These are phyloP conservation scores for Sistotremastrum suecicum DNA, from an alignment of 768 basidiomycete species.

Conservation along the genomic window DNA sequence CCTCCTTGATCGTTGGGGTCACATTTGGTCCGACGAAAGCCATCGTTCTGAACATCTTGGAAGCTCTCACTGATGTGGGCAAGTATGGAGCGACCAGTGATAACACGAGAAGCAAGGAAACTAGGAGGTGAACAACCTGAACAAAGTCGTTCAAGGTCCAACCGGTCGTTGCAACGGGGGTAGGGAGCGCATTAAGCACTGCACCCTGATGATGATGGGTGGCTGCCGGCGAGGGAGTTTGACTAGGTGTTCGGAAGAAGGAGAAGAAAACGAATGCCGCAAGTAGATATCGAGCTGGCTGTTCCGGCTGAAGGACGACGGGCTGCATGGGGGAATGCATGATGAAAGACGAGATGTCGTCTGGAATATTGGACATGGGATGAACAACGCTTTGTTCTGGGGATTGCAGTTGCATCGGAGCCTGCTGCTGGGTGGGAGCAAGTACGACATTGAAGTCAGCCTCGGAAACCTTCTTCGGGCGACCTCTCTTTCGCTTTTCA, in stretches of 20 bases:
- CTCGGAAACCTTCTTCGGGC: constrained; percentile 59
- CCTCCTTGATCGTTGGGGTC: too few relatives aligned
- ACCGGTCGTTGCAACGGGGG: not conserved
- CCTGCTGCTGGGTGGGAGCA: constrained; percentile 11
- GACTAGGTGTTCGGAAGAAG: constrained; percentile 54
- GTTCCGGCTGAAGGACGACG: constrained; percentile 6
- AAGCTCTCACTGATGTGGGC: constrained; percentile 8
- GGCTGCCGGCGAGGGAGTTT: constrained; percentile 11
- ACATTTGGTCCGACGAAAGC: too few relatives aligned
- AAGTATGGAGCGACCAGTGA: constrained; percentile 39
- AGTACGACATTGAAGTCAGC: constrained; percentile 21
- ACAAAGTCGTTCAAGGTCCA: constrained; percentile 40
- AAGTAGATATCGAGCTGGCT: constrained; percentile 49
- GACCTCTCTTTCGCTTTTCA: constrained; percentile 75
- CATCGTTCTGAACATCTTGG: too few relatives aligned
- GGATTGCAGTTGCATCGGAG: constrained; percentile 6
- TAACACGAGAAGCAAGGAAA: constrained; percentile 47
- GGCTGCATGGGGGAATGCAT: not conserved
- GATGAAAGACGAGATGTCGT: constrained; percentile 6
- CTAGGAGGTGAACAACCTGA: constrained; percentile 52
- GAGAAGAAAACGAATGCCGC: constrained; percentile 77
- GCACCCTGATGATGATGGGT: constrained; percentile 1
- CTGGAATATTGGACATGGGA: constrained; percentile 6
- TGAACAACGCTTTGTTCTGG: constrained; percentile 5
- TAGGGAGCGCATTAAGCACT: not conserved